These are phyloP conservation scores for Pueraria montana DNA, from an alignment of 306 rosid species.

Conservation along the genomic window DNA sequence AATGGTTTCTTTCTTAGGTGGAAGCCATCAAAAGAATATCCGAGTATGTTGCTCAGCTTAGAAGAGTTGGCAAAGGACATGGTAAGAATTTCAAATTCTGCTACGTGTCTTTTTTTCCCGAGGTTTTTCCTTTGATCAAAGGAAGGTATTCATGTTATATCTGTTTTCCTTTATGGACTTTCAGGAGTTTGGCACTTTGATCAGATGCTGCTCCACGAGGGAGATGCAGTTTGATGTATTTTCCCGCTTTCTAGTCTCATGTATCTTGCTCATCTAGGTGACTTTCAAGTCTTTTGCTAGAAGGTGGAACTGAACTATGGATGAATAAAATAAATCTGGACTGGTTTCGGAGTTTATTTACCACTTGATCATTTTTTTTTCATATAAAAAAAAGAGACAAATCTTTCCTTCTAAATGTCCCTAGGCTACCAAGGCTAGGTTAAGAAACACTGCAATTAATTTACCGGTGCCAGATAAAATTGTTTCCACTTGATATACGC, in stretches of 20 bases:
- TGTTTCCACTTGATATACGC: too few relatives aligned
- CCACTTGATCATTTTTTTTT: not conserved
- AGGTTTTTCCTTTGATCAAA: not conserved
- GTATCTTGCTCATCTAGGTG: conserved; percentile 31
- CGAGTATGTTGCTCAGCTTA: conserved; percentile 94
- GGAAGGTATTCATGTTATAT: conserved; percentile 5
- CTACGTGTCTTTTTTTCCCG: not conserved
- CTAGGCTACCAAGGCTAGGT: not conserved
- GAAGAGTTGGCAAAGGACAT: conserved; percentile 95
- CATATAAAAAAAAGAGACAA: not conserved
- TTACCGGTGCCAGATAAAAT: too few relatives aligned
- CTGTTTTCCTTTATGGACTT: conserved; percentile 23
- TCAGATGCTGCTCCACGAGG: conserved; percentile 77
- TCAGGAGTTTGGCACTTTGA: conserved; percentile 99
- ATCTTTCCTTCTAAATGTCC: too few relatives aligned
- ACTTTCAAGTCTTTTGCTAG: conserved; percentile 8
- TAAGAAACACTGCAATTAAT: too few relatives aligned
- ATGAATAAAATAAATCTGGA: conserved; percentile 26
- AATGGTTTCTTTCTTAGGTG: conserved; percentile 57
- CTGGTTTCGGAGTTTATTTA: conserved; percentile 18
- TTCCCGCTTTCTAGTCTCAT: not conserved
- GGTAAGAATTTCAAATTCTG: conserved; percentile 60
- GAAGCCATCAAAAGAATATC: conserved; percentile 88
- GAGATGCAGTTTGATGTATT: conserved; percentile 53
- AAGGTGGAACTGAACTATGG: conserved; percentile 8